Evolutionary conservation across 2,329 filamentous ascomycete species (phyloP), one percentile per base, ranked within the genome.

Genomic region (Emmonsiellopsis sp.): DNA sequence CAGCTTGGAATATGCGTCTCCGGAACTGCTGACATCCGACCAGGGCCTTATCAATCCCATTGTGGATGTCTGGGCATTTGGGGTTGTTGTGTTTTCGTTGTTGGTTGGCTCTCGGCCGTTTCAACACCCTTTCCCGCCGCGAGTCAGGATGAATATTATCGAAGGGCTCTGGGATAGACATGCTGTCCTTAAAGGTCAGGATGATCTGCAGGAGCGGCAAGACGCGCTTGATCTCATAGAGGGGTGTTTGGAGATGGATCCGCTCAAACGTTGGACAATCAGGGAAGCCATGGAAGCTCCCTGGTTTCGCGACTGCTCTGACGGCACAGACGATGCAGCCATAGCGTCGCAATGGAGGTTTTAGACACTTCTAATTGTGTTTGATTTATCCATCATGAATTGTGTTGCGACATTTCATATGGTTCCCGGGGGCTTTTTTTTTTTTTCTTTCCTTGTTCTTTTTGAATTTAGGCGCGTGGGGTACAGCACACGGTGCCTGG

Each of bases 11-110:
- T 78, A 79, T 69, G 74, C 75, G 2, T 73, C 75, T 5, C 75
- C 75, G 0, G 75, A 77, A 57, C 62, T 77, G 13, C 66, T 77
- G 11, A 63, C 67, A 15, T 70, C 72, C 4, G 63, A 62, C 4
- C 63, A 61, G 38, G 70, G 70, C 20, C 55, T 74, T 9, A 67
- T 78, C 26, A 68, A 72, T 42, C 69, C 82, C 1, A 77, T 78
- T 1, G 81, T 82, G 20, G 83, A 86, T 62, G 75, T 86, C 2
- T 86, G 83, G 83, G 82, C 83, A 2, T 83, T 80, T 60, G 83
- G 83, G 4, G 80, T 85, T 7, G 78, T 84, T 9, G 70, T 83
- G 3, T 86, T 79, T 61, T 76, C 80, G 1, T 68, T 85, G 26
- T 68, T 84, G 26, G 81, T 81, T 0, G 82, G 82, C 13, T 75